These are phyloP conservation scores for Eucommia ulmoides DNA, from an alignment of 257 asterid species.

Conservation along the genomic window DNA sequence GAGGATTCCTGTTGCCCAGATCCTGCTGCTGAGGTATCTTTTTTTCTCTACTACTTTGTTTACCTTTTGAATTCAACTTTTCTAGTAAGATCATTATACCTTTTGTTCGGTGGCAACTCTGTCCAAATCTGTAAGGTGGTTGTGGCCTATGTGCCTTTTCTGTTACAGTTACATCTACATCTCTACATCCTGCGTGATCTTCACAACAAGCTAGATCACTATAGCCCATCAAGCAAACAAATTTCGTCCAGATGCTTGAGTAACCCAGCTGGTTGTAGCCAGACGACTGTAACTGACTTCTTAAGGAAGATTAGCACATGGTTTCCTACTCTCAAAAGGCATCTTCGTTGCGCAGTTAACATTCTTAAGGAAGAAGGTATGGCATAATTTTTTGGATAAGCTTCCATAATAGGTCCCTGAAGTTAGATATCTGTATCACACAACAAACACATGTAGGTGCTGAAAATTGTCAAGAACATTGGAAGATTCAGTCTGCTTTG, in stretches of 20 bases:
- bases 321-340: conserved; percentile 49
- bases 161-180: conserved; percentile 55
- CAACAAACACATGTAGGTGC: conserved; percentile 31
- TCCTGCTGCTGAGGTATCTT: conserved; percentile 58
- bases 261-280: conserved; percentile 26
- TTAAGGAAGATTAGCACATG: conserved; percentile 36
- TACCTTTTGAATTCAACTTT: neutral
- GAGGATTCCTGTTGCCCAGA: conserved; percentile 66
- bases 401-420: conserved; percentile 5
- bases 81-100: neutral
- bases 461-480: conserved; percentile 64
- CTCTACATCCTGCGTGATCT: conserved; percentile 71
- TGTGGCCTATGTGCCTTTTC: conserved; percentile 13
- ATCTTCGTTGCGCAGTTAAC: conserved; percentile 41
- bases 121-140: neutral
- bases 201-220: conserved; percentile 51
- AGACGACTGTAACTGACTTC: conserved; percentile 31
- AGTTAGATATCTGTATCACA: conserved; percentile 19
- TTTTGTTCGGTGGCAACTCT: neutral
- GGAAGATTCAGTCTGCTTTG: conserved; percentile 48
- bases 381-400: conserved; percentile 12
- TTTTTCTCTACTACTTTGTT: neutral
- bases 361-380: conserved; percentile 58
- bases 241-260: conserved; percentile 20
- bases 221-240: conserved; percentile 43